Base-by-base conservation (phyloP, 192 early-diverging fungal species). In the Coemansia javaensis region DNA sequence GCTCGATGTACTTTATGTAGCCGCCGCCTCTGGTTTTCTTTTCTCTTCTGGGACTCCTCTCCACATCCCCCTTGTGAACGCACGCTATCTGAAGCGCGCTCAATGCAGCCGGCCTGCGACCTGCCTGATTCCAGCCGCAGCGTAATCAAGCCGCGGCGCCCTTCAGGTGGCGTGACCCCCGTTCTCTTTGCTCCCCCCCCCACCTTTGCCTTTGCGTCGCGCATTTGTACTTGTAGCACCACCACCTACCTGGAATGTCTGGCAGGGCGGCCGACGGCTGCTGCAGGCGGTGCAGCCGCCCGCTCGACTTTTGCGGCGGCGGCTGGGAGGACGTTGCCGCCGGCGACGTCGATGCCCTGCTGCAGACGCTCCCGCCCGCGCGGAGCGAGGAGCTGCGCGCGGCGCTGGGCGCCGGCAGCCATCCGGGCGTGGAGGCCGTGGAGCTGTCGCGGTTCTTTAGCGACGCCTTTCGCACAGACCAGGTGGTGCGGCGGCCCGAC, bases 401-500 rank as follows among this genome's bases (percentile, higher is more conserved):
- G 7, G 18, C 47, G 22, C 23, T 56, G 30, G 18, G 21, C 15
- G 30, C 35, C 17, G 17, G 30, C 17, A 5, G 21, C n/a, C 31
- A 7, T 0, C 17, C 4, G 23, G 6, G 13, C 17, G 32, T 24
- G 12, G 44, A 50, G 7, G 5, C 50, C 1, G 15, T 32, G 6
- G 58, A 65, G 16, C 13, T 65, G 14, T 65, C 69, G 12, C 52
- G 58, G 28, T 49, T 65, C 21, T 44, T 73, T 27, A 57, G 39
- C 37, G 44, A 65, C 24, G 50, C 53, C 9, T 63, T 73, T 36
- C 53, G 69, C 36, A 50, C 62, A 1, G 69, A 73, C 53, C 34
- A 40, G 7, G 24, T 61, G 13, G 18, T 16, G 15, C 54, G 56
- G 3, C 37, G 39, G 30, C 24, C 40, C n/a, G 28, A 47, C 16